phyloP scores from a whole-genome alignment of 2,329 filamentous ascomycete species.

The Aspergillus ochraceoroseus region DNA sequence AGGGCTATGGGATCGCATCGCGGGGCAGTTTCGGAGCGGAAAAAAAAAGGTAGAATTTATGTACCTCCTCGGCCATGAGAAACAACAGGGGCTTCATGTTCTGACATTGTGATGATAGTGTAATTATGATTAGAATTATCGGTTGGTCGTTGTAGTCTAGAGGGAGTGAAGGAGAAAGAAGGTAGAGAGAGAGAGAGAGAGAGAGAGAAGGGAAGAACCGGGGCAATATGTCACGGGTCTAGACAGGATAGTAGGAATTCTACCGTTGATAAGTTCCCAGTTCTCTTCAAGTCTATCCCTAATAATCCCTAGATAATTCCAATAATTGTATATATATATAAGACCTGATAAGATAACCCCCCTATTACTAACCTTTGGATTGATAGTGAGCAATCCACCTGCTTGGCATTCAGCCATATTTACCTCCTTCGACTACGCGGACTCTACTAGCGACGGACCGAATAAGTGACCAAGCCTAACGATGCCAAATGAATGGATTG shows the following conservation, averaged over 20 bases:
- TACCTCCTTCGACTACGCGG: neutral
- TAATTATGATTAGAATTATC: neutral
- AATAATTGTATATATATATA: too few species aligned
- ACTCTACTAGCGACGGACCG: too few species aligned
- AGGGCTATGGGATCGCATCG: neutral
- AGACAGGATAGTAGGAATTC: too few species aligned
- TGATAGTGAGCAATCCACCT: constrained; percentile 11
- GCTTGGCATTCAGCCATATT: neutral
- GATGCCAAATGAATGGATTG: too few species aligned
- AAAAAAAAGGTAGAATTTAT: constrained; percentile 11
- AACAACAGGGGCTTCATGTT: constrained; percentile 38
- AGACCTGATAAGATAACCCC: constrained; percentile 14
- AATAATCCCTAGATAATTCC: too few species aligned
- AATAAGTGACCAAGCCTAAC: too few species aligned
- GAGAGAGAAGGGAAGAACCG: neutral
- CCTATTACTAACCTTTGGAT: constrained; percentile 14
- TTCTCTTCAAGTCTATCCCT: too few species aligned
- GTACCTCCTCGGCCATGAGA: constrained; percentile 57
- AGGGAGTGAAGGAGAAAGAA: neutral
- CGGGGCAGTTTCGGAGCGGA: neutral
- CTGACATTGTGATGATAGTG: constrained; percentile 17
- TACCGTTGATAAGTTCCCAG: too few species aligned
- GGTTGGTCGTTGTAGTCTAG: neutral
- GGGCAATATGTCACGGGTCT: too few species aligned
- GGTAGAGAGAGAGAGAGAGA: neutral